Evolutionary conservation across 768 basidiomycete genomes (phyloP).

Genomic region (Austroboletus eburneus): DNA sequence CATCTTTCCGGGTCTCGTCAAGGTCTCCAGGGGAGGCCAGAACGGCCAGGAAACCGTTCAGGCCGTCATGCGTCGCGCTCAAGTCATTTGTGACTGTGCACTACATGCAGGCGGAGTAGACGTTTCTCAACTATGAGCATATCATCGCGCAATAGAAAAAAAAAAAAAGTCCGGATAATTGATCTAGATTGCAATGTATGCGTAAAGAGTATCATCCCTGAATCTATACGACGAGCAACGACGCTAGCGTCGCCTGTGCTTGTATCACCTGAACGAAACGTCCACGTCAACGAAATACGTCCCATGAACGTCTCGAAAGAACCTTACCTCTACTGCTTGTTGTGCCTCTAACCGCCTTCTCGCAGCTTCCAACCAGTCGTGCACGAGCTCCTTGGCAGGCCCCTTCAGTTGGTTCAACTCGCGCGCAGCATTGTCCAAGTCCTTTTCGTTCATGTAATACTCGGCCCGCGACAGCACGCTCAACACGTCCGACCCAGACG

Average conservation of each 20-base stretch:
- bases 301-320: background rate
- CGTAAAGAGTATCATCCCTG: too few relatives aligned
- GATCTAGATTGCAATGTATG: constrained; percentile 15
- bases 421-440: constrained; percentile 75
- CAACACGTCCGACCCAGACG: constrained; percentile 74
- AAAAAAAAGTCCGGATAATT: background rate
- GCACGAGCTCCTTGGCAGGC: constrained; percentile 64
- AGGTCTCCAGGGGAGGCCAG: constrained; percentile 50
- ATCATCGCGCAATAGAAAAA: too few relatives aligned
- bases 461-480: constrained; percentile 88
- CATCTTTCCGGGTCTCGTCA: constrained; percentile 85
- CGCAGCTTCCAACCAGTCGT: constrained; percentile 91
- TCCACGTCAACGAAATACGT: constrained; percentile 9
- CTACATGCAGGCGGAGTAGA: constrained; percentile 30
- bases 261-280: constrained; percentile 59
- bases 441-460: constrained; percentile 86
- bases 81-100: constrained; percentile 85
- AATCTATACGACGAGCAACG: constrained; percentile 66
- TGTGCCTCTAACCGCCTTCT: constrained; percentile 83
- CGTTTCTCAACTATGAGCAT: background rate
- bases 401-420: constrained; percentile 91
- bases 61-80: constrained; percentile 77
- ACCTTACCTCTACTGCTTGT: constrained; percentile 84
- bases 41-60: constrained; percentile 47
- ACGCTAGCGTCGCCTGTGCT: constrained; percentile 78